Conservation (phyloP, 805 yeast genomes). For the Starmerella scarabaei region DNA sequence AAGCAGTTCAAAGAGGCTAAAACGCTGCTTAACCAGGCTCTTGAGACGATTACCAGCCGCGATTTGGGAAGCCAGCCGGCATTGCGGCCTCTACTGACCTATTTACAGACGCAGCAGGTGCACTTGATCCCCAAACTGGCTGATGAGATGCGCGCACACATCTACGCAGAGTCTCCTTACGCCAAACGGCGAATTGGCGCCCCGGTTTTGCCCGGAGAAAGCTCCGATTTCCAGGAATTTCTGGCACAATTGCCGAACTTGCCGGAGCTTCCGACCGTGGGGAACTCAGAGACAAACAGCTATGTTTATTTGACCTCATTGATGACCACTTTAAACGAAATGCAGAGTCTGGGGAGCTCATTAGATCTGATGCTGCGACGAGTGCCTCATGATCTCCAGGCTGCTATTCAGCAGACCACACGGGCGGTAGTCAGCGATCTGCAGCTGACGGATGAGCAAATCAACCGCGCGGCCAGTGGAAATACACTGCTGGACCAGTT, state of each 20-base stretch:
- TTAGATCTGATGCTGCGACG: conserved; percentile 6
- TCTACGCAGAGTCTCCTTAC: conserved; percentile 43
- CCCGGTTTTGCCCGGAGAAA: background rate
- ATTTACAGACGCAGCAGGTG: conserved; percentile 29
- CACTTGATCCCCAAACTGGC: conserved; percentile 53
- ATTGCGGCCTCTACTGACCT: conserved; percentile 24
- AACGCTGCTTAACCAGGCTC: conserved; percentile 36
- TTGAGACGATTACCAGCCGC: conserved; percentile 25
- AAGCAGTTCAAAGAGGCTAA: conserved; percentile 59
- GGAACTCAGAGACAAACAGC: conserved; percentile 31
- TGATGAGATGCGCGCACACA: conserved; percentile 61
- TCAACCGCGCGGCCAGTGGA: conserved; percentile 2
- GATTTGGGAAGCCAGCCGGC: conserved; percentile 25
- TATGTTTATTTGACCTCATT: conserved; percentile 41
- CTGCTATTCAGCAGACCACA: conserved; percentile 1
- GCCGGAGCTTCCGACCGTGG: conserved; percentile 1
- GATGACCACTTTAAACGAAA: conserved; percentile 44
- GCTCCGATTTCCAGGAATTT: conserved; percentile 11
- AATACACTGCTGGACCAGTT: conserved; percentile 17
- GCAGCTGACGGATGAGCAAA: conserved; percentile 7
- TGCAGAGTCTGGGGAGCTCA: conserved; percentile 23
- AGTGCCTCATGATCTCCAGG: conserved; percentile 4
- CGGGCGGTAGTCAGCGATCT: conserved; percentile 11
- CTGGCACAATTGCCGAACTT: conserved; percentile 10
- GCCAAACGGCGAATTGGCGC: conserved; percentile 17